Conservation (phyloP, 805 yeast genomes). For the Barnettozyma vustinii region DNA sequence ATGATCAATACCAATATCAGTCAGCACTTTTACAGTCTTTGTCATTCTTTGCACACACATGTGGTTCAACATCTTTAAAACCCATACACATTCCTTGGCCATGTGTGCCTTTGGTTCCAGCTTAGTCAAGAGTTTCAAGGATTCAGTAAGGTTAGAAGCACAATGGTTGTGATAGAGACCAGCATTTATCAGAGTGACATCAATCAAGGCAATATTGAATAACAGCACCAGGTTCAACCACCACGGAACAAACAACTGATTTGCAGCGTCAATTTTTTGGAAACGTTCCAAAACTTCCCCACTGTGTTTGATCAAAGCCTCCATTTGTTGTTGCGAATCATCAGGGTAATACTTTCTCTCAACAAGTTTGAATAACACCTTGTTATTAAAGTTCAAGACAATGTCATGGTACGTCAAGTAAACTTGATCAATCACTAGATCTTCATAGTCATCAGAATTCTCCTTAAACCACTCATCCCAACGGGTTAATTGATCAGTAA, state of each 20-base stretch:
- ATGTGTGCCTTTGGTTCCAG: constrained; percentile 32
- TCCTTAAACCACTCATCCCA: constrained; percentile 18
- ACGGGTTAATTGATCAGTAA: constrained; percentile 13
- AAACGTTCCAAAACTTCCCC: constrained; percentile 29
- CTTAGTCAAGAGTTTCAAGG: constrained; percentile 21
- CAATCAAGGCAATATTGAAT: constrained; percentile 39
- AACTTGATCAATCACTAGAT: constrained; percentile 16
- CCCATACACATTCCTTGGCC: constrained; percentile 63
- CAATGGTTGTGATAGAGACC: constrained; percentile 28
- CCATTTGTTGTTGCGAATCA: constrained; percentile 15
- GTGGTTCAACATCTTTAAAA: constrained; percentile 48
- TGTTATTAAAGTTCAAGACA: constrained; percentile 14
- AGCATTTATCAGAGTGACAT: constrained; percentile 37
- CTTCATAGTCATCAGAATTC: constrained; percentile 15
- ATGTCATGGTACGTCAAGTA: constrained; percentile 20
- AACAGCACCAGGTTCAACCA: constrained; percentile 40
- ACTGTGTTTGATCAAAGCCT: constrained; percentile 29
- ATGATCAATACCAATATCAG: constrained; percentile 44
- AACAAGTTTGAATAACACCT: constrained; percentile 14
- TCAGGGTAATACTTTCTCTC: constrained; percentile 16
- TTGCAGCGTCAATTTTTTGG: constrained; percentile 27
- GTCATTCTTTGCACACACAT: constrained; percentile 41
- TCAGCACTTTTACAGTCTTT: constrained; percentile 34
- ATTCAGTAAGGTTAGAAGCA: constrained; percentile 10
- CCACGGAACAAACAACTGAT: constrained; percentile 43